Conservation (phyloP, 495 filamentous ascomycete genomes). For the Podospora australis region DNA sequence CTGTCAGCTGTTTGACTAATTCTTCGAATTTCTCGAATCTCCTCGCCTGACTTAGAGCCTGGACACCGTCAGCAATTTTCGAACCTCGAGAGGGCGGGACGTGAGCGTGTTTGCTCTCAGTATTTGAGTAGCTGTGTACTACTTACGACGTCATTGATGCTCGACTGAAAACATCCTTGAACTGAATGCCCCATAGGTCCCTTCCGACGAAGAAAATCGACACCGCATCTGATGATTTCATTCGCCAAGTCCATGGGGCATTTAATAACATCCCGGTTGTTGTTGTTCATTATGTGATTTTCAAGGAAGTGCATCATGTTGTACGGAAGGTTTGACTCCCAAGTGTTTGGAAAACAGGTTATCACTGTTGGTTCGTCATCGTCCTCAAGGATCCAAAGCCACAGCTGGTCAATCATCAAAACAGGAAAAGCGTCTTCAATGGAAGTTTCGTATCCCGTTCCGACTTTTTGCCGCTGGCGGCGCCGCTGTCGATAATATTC, state of each 20-base stretch:
- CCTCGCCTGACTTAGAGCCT: too few species aligned
- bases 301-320: conserved; percentile 10
- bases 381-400: conserved; percentile 15
- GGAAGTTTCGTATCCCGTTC: conserved; percentile 5
- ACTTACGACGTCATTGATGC: conserved; percentile 17
- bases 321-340: conserved; percentile 3
- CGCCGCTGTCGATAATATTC: too few species aligned
- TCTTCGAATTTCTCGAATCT: too few species aligned
- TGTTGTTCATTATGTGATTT: conserved; percentile 10
- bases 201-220: conserved; percentile 18
- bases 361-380: conserved; percentile 7
- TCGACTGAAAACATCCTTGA: conserved; percentile 18
- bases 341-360: conserved; percentile 16
- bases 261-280: conserved; percentile 13
- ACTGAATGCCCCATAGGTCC: conserved; percentile 10
- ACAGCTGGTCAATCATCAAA: conserved; percentile 21
- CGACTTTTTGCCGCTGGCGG: conserved; percentile 2
- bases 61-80: too few species aligned
- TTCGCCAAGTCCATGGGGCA: conserved; percentile 12
- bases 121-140: too few species aligned
- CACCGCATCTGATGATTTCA: conserved; percentile 12
- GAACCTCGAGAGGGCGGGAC: too few species aligned
- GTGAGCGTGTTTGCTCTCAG: too few species aligned
- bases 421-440: too few species aligned
- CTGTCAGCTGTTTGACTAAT: too few species aligned